Evolutionary conservation across 2,329 filamentous ascomycete genomes (phyloP).

Genomic region (Thelonectria discophora): DNA sequence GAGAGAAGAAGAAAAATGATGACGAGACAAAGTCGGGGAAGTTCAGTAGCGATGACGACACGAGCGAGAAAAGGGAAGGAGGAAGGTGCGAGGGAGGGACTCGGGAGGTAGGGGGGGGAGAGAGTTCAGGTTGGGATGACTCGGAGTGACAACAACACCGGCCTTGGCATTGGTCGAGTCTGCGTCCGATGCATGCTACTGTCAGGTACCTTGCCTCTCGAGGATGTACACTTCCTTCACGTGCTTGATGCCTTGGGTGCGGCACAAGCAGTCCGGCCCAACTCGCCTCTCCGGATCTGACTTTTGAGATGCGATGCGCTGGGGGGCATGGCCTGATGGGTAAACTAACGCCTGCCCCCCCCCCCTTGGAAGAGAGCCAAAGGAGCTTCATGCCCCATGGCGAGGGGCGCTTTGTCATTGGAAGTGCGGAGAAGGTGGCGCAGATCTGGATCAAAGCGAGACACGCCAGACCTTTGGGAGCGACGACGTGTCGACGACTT

Average conservation of each 20-base stretch:
- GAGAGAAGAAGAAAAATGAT: slow-evolving; percentile 12
- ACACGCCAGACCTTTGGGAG: not conserved
- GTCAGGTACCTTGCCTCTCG: slow-evolving; percentile 2
- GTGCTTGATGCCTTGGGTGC: too few species aligned
- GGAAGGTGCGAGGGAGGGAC: not conserved
- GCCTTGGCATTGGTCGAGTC: too few species aligned
- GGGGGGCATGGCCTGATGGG: too few species aligned
- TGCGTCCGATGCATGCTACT: too few species aligned
- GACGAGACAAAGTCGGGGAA: slow-evolving; percentile 11
- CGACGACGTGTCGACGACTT: not conserved
- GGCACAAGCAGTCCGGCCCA: too few species aligned
- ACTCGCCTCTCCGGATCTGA: too few species aligned
- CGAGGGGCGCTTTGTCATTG: not conserved
- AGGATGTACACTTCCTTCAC: slow-evolving; percentile 1
- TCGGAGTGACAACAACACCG: slow-evolving; percentile 9
- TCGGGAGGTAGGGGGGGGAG: slow-evolving; percentile 1
- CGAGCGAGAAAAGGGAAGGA: slow-evolving; percentile 2
- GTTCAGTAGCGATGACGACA: slow-evolving; percentile 19
- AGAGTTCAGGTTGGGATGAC: slow-evolving; percentile 7
- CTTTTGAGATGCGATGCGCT: too few species aligned
- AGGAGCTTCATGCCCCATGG: too few species aligned
- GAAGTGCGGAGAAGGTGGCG: slow-evolving; percentile 4
- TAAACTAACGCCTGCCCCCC: too few species aligned
- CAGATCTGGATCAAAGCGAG: slow-evolving; percentile 6
- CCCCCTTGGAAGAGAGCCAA: too few species aligned